Base-by-base conservation (phyloP, 352 stramenopile species). In the Phytophthora idaei region DNA sequence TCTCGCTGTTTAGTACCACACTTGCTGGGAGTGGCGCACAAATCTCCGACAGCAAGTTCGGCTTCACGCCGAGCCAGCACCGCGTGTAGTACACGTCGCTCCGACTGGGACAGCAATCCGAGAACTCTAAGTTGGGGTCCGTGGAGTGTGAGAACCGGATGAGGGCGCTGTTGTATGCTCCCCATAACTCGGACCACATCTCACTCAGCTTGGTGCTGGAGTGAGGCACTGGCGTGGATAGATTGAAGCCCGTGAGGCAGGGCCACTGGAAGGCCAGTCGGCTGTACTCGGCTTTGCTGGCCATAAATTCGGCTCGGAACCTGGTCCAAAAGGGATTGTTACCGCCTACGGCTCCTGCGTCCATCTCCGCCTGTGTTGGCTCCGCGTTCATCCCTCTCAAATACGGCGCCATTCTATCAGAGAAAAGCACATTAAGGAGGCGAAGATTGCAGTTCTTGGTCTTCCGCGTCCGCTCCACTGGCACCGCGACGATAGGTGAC, bases 361-460 rank as follows among this genome's bases (percentile, higher is more conserved):
- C 28, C 17, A 49, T 14, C 27, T 71, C 56, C 12, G 25, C 5
- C 49, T 49, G 56, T 27, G 63, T 69, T 1, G 61, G 61, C 45
- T 62, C 53, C 2, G 54, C 32, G 44, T 70, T 65, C 63, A 70
- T 70, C 8, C n/a, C 25, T 10, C 17, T 46, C 14, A 71, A 34
- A n/a, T 47, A 57, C 11, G 56, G 63, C 34, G 57, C 49, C 48
- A 66, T 66, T 8, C 12, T 21, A 1, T 61, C 63, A 2, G 63
- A 71, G 41, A 54, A 66, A 21, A 71, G 44, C 41, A 71, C 63
- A 32, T 66, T 71, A 29, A 66, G 56, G 25, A 71, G 57, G n/a
- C 63, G 48, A 12, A 71, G 44, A 21, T 66, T 71, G 63, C 63
- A 71, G 32, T 71, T 71, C 56, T 71, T 71, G 32, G 63, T 66